Base-by-base conservation (phyloP, 192 early-diverging fungal genomes). In the Mortierella claussenii region DNA sequence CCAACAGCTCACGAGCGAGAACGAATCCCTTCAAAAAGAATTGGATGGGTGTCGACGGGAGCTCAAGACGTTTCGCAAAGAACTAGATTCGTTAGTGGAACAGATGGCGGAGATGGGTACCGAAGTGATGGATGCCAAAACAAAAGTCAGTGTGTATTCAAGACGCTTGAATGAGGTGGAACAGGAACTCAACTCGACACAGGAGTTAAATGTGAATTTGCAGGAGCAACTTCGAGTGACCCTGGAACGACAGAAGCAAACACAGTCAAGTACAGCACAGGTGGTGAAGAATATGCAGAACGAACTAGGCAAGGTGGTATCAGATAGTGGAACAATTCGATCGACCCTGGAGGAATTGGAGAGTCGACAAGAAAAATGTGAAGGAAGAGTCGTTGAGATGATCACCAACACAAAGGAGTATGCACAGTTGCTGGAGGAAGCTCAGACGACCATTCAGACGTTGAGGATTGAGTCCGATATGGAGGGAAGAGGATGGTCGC, bases 341-440 rank as follows among this genome's bases (percentile, higher is more conserved):
- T 75, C 82, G n/a, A 81, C 82, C 7, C 70, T 88, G 26, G 79
- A 80, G 26, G 85, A 85, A 49, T 45, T 88, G 37, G 87, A 88
- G 53, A 66, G 69, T 6, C 68, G 84, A 18, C 87, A 88, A 50
- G 58, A 78, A 1, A 80, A 86, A 52, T 85, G 83, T 46, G 87
- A 88, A 33, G 82, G 82, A 1, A 70, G 73, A 56, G 66, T 88
- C 15, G 74, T 81, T 5, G 76, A 83, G 36, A 83, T 88, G 80
- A 81, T 88, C 15, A 68, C 80, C 20, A 81, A 85, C n/a, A 84
- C 87, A 8, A 73, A 85, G 60, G 87, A 88, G 63, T 88, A 88
- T 62, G 87, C 87, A 7, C 78, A 76, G 12, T 40, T 85, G 27
- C 65, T 88, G 20, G 85, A 88, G 34, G 79, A 86, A 52, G 87